Evolutionary conservation across 2,329 filamentous ascomycete species (phyloP), one percentile per base, ranked within the genome.

Genomic region (Lecanicillium sp.): DNA sequence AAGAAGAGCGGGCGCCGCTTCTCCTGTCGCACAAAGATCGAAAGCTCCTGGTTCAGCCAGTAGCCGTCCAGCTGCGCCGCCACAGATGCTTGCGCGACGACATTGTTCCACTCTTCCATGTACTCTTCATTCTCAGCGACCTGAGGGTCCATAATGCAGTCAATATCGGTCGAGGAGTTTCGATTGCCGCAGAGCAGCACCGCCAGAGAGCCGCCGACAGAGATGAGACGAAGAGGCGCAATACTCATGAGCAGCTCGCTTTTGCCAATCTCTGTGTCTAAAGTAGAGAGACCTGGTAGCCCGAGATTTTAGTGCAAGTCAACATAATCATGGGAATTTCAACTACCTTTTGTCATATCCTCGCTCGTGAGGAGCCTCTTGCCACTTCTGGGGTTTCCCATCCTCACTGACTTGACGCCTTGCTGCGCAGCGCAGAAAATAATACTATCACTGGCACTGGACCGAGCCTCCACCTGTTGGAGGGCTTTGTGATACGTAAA

Each of bases 71-170:
- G n/a, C 15, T 35, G 2, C 20, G 50, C 3, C 23, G 19, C 21
- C 10, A 45, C 36, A 1, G 53, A 51, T 12, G 56, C 56, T 4
- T 32, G 21, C 6, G 26, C n/a, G 17, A 61, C 39, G 5, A 48
- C 52, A 4, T 17, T n/a, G 19, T 17, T 21, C 19, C 60, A 54
- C 11, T 55, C 55, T 7, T 49, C 29, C 7, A 46, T 42, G 49
- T 59, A 61, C 14, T 56, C 52, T 9, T 39, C 15, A 2, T 49
- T 52, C 3, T 56, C 52, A 12, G 57, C 53, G 5, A 61, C 40
- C 44, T 60, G 58, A 3, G 58, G 59, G 40, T 61, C 56, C 26
- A 58, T 52, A 4, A 62, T 41, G 20, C 52, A 54, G 50, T 61
- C 58, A 26, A 61, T 53, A 37, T 59, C 54, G 11, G 52, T 50